Evolutionary conservation across 768 basidiomycete species (phyloP), one percentile per base, ranked within the genome.

Genomic region (Coprinellus micaceus): DNA sequence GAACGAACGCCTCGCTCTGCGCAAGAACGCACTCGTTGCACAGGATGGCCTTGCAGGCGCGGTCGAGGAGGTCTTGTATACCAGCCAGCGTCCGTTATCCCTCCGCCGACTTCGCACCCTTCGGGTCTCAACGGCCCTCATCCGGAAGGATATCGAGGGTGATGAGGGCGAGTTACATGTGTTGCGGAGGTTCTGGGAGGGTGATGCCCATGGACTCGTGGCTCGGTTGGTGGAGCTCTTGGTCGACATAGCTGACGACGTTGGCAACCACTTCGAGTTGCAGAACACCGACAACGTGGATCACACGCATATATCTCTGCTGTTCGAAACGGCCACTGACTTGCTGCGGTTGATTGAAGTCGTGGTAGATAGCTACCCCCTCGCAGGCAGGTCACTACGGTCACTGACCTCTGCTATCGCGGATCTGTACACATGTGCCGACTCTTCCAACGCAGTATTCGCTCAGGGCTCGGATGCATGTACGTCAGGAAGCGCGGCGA

Each of bases 31-130:
- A 0, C 69, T 77, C 24, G 81, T 91, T n/a, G 85, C 82, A 0
- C 82, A 89, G 30, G 82, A 87, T 54, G 88, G 89, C 1, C 64
- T 89, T 2, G 63, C 76, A 0, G 81, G 82, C 19, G 88, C 85
- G 1, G 69, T 89, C 12, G 83, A 85, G 46, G 85, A 88, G 63
- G 68, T 91, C 25, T 61, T 76, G 50, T 77, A 75, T 62, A 67
- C 75, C 52, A 76, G 73, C 58, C 73, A 77, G 29, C 75, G 76
- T 15, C 83, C 85, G 29, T 72, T 83, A 52, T 80, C 81, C 1
- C 64, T 76, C 22, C 75, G 78, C 19, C 74, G 80, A 44, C 64
- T 89, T 19, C 79, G 83, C 30, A 81, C 79, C 6, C 67, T 91
- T 13, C 81, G 88, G 1, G 82, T 88, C 26, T 83, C 88, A 0